Base-by-base conservation (phyloP, 345 rosid species). In the Microcos paniculata region DNA sequence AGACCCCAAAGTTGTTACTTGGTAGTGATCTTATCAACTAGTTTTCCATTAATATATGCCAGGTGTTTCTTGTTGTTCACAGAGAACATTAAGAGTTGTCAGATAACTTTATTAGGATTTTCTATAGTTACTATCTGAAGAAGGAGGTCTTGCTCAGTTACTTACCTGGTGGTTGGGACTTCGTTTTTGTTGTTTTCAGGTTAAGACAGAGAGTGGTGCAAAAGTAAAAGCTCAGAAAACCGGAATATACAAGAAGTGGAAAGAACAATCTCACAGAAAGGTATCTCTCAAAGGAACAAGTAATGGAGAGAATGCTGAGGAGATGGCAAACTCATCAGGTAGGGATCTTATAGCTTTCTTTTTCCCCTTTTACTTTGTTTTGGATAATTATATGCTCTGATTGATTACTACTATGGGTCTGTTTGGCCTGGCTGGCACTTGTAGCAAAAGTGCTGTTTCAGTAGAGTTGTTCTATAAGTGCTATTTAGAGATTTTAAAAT, bases 231-330 rank as follows among this genome's bases (percentile, higher is more conserved):
- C 91, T 75, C 81, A 57, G 55, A 93, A 85, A 78, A 89, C 92
- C 43, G 99, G 97, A 62, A 88, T 93, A 78, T 96, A 96, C 90
- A 90, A 96, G 85, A 96, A 80, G 82, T 96, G 99, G 98, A 87
- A 92, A 80, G 92, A 89, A 35, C 82, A 55, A 64, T 83, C 95
- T 24, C 99, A 96, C 80, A 85, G 72, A 80, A 85, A 80, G 69
- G 90, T 84, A 23, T 90, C 83, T 77, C 75, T 84, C 66, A 88
- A 46, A 80, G 90, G 90, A 78, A 69, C 84, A 7, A 65, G 61
- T 65, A 33, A 71, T 24, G 97, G 85, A 8, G 90, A 84, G 33
- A 79, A 83, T 82, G 82, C 73, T 62, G 91, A 70, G 18, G 86
- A 72, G 12, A 55, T 84, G 53, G 48, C 80, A 55, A 82, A 81